These are phyloP conservation scores for Phytophthora melonis DNA, from an alignment of 352 stramenopile genomes.

Conservation along the genomic window DNA sequence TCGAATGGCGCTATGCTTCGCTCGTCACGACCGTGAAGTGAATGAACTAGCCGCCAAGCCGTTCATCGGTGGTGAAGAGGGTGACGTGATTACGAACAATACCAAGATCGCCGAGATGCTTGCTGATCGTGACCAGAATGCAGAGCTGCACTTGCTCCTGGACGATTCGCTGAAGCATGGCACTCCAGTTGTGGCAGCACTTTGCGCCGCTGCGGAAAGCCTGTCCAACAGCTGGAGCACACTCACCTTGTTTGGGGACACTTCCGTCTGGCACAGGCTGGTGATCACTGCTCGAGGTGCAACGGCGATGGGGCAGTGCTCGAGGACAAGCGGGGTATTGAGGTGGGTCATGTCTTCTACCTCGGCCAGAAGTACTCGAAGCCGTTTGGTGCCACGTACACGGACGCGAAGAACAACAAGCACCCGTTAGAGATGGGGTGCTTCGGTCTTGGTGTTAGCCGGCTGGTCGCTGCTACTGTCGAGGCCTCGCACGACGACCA, in stretches of 20 bases:
- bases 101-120: conserved; percentile 36
- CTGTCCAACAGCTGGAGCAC: conserved; percentile 29
- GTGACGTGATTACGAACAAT: conserved; percentile 52
- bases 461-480: conserved; percentile 82
- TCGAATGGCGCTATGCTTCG: conserved; percentile 61
- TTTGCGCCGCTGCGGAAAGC: conserved; percentile 25
- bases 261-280: conserved; percentile 72
- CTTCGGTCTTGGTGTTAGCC: conserved; percentile 88
- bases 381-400: conserved; percentile 74
- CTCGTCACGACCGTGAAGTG: conserved; percentile 64
- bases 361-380: conserved; percentile 92
- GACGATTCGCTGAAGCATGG: conserved; percentile 68
- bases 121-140: conserved; percentile 3
- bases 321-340: conserved; percentile 83
- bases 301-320: conserved; percentile 48
- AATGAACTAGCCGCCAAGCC: conserved; percentile 80
- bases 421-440: conserved; percentile 89
- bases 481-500: conserved; percentile 81
- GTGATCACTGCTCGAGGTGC: conserved; percentile 72
- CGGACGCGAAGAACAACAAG: conserved; percentile 55
- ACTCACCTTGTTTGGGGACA: conserved; percentile 45
- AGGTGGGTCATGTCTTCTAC: conserved; percentile 92
- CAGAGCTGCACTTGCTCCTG: conserved; percentile 65
- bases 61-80: conserved; percentile 67
- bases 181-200: conserved; percentile 29